A percentile compares a stretch with the other conserved stretches of the same genome.
phyloP scores from a whole-genome alignment of 2,329 filamentous ascomycete species.

The Penicillium crustosum region DNA sequence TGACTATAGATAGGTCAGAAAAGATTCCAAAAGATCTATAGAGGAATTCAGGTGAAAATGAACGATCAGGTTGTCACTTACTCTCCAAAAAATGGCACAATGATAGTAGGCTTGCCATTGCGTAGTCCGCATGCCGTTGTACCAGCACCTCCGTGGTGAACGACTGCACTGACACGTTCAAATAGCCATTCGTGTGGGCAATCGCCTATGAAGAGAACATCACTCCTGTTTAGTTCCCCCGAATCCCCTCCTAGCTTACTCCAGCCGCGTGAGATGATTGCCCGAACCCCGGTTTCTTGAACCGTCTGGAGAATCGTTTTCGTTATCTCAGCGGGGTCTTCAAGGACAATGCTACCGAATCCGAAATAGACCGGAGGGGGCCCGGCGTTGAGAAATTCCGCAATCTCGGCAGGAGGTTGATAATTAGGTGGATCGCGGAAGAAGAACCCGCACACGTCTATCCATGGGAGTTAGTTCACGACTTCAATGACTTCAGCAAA shows the following conservation, averaged over 20 bases:
- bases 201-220: slow-evolving; percentile 52
- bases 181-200: slow-evolving; percentile 60
- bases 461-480: not conserved
- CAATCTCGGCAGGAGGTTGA: slow-evolving; percentile 39
- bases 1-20: slow-evolving; percentile 32
- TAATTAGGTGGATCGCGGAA: slow-evolving; percentile 37
- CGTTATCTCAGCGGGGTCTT: slow-evolving; percentile 47
- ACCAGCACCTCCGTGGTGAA: slow-evolving; percentile 59
- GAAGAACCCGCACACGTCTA: slow-evolving; percentile 44
- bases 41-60: not conserved
- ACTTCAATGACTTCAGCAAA: too few species aligned
- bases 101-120: slow-evolving; percentile 50
- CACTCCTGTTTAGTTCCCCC: slow-evolving; percentile 7
- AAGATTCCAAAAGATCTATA: not conserved
- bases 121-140: slow-evolving; percentile 55
- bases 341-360: slow-evolving; percentile 56
- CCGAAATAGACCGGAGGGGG: slow-evolving; percentile 54
- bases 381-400: slow-evolving; percentile 45
- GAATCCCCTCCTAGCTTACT: slow-evolving; percentile 42
- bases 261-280: slow-evolving; percentile 56
- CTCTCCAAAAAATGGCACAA: slow-evolving; percentile 60
- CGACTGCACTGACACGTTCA: slow-evolving; percentile 52
- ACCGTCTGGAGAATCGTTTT: slow-evolving; percentile 48
- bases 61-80: slow-evolving; percentile 4
- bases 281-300: slow-evolving; percentile 46